Conservation (phyloP, 2,329 filamentous ascomycete species). For the Dryadomyces quercivorus region DNA sequence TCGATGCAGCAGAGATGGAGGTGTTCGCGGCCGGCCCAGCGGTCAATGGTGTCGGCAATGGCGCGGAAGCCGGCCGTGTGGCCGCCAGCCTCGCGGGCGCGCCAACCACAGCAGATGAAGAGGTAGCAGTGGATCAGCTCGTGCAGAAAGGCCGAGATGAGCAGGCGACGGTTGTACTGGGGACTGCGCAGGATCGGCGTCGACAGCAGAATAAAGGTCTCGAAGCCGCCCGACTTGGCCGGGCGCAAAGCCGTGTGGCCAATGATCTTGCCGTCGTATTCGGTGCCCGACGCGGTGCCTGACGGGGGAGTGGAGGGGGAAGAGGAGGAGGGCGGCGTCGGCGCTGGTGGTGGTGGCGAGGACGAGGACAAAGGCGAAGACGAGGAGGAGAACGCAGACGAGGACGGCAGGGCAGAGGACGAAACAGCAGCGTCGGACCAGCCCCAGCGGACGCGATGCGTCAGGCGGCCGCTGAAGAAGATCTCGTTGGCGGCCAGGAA, state of each 20-base stretch:
- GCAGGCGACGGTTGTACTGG: slow-evolving; percentile 44
- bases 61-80: slow-evolving; percentile 47
- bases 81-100: slow-evolving; percentile 41
- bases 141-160: slow-evolving; percentile 54
- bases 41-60: slow-evolving; percentile 48
- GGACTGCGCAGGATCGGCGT: slow-evolving; percentile 42
- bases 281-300: slow-evolving; percentile 24
- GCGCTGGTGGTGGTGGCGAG: no score
- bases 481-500: slow-evolving; percentile 49
- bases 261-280: slow-evolving; percentile 43
- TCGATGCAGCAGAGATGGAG: slow-evolving; percentile 47
- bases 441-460: slow-evolving; percentile 47
- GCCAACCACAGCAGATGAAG: slow-evolving; percentile 49
- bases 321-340: background rate
- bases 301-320: slow-evolving; percentile 8
- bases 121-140: slow-evolving; percentile 57
- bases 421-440: slow-evolving; percentile 35
- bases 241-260: slow-evolving; percentile 49
- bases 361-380: slow-evolving; percentile 9
- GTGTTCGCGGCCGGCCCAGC: slow-evolving; percentile 44
- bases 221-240: slow-evolving; percentile 36
- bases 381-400: background rate
- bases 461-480: slow-evolving; percentile 46
- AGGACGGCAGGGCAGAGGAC: background rate
- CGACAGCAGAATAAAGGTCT: slow-evolving; percentile 51